Conservation (phyloP, 2,329 filamentous ascomycete genomes). For the Neonectria sp. region DNA sequence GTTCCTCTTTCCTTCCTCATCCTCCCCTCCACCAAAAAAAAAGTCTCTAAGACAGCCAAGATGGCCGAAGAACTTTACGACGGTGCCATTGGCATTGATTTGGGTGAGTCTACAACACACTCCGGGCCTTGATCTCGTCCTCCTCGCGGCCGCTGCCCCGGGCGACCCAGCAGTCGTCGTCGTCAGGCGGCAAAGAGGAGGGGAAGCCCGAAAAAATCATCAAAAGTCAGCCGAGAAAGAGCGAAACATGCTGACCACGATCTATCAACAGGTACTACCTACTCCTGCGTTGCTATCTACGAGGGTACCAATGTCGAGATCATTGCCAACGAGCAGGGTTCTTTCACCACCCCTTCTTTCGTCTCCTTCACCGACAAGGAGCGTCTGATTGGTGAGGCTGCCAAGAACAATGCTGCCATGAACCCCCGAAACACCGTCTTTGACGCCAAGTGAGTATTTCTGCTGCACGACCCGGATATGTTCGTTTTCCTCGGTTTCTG, state of each 20-base stretch:
- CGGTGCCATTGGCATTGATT: constrained; percentile 99
- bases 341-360: constrained; percentile 88
- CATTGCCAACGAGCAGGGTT: constrained; percentile 89
- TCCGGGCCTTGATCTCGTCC: constrained; percentile 17
- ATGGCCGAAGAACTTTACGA: constrained; percentile 99
- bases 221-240: constrained; percentile 1
- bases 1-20: constrained; percentile 49
- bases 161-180: constrained; percentile 1
- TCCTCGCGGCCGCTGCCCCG: constrained; percentile 4
- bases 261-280: constrained; percentile 86
- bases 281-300: constrained; percentile 99
- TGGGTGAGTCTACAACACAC: constrained; percentile 76
- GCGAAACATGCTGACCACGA: constrained; percentile 31
- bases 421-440: constrained; percentile 98
- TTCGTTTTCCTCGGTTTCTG: constrained; percentile 78
- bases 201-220: constrained; percentile 13
- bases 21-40: constrained; percentile 48
- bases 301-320: constrained; percentile 98
- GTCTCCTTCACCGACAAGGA: constrained; percentile 99
- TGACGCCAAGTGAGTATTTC: constrained; percentile 66
- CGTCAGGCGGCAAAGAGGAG: constrained; percentile 6
- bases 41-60: constrained; percentile 59
- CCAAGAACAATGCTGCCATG: constrained; percentile 99
- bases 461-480: not conserved
- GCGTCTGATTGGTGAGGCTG: constrained; percentile 98